A percentile compares a stretch with the other conserved stretches of the same genome.
Conservation (phyloP, 257 asterid species). For the Nicotiana knightiana region DNA sequence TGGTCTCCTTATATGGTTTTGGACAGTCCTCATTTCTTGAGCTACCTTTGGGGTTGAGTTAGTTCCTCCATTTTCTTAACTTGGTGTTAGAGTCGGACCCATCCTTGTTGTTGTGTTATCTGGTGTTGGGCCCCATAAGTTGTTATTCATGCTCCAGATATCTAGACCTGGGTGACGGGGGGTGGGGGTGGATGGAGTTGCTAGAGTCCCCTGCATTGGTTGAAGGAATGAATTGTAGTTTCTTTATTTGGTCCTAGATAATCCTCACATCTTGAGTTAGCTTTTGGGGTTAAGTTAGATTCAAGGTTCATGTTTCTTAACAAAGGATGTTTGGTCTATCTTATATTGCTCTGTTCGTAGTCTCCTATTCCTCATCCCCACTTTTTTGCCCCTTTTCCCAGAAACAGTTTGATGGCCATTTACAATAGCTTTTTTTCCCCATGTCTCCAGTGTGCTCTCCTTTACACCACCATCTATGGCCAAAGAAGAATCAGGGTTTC, state of each 20-base stretch:
- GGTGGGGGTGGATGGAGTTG: neutral
- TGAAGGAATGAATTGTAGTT: neutral
- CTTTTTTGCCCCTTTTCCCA: neutral
- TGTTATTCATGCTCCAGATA: neutral
- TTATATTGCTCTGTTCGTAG: neutral
- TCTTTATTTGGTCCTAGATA: neutral
- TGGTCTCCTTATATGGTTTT: too few species aligned
- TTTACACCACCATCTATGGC: slow-evolving; percentile 86
- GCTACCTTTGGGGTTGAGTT: neutral
- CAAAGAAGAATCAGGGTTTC: slow-evolving; percentile 96
- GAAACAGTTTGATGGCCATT: neutral
- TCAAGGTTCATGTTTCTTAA: neutral
- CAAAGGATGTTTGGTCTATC: neutral
- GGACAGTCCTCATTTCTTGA: neutral
- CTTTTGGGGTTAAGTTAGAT: neutral
- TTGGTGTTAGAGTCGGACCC: neutral
- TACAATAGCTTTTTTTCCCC: neutral
- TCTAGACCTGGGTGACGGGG: neutral
- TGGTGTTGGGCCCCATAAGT: neutral
- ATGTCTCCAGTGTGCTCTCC: slow-evolving; percentile 75
- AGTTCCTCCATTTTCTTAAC: neutral
- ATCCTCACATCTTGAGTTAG: neutral
- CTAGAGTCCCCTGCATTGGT: neutral
- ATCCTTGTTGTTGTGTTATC: neutral
- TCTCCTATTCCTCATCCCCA: neutral